phyloP scores from a whole-genome alignment of 192 early-diverging fungal species.

The Backusella macrospora region DNA sequence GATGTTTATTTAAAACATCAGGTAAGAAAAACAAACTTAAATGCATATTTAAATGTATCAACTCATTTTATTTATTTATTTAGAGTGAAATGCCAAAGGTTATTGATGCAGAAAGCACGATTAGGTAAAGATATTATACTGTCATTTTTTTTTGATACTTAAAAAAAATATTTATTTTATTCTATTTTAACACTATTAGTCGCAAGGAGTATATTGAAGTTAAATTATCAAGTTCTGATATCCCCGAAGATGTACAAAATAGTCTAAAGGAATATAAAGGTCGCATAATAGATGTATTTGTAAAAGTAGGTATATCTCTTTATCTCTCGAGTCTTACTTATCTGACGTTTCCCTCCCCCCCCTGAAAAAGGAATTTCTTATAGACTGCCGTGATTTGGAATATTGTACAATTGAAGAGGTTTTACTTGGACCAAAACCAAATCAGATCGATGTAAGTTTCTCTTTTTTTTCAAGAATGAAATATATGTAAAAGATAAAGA shows the following conservation, averaged over 20 bases:
- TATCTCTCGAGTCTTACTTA: too few species aligned
- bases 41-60: background rate
- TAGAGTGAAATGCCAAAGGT: conserved; percentile 31
- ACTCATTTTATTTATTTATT: background rate
- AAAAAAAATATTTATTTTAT: too few species aligned
- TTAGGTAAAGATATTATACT: conserved; percentile 15
- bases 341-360: background rate
- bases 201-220: background rate
- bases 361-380: conserved; percentile 16
- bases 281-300: background rate
- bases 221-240: background rate
- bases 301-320: conserved; percentile 18
- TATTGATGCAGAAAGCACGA: conserved; percentile 26
- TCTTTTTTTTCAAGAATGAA: too few species aligned
- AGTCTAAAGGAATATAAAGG: background rate
- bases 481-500: too few species aligned
- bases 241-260: background rate
- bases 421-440: background rate
- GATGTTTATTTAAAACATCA: conserved; percentile 65
- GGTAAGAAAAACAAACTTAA: background rate
- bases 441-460: conserved; percentile 12
- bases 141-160: background rate
- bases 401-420: conserved; percentile 15
- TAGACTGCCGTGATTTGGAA: conserved; percentile 29
- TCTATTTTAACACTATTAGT: background rate